A percentile compares a stretch with the other conserved stretches of the same genome.
Conservation (phyloP, 306 rosid genomes). For the Lathyrus oleraceus region DNA sequence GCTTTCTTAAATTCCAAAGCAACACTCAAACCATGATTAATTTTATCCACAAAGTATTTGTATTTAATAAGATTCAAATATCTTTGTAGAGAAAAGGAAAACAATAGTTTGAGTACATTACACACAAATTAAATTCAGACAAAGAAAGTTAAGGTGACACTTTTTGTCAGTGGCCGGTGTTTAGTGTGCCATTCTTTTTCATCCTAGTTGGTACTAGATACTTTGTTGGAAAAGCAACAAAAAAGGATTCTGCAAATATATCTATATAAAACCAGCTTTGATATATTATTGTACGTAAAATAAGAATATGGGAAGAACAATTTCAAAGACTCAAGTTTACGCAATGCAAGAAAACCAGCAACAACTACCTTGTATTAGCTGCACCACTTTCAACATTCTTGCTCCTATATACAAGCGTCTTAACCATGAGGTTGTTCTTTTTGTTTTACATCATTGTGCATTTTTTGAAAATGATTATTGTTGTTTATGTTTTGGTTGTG, state of each 20-base stretch:
- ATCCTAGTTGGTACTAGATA: not conserved
- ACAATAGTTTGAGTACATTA: too few species aligned
- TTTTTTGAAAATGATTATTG: not conserved
- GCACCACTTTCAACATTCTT: constrained; percentile 91
- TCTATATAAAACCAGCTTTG: not conserved
- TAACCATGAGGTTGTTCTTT: constrained; percentile 57
- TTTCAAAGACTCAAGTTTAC: constrained; percentile 62
- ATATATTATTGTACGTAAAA: not conserved
- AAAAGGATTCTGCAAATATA: not conserved
- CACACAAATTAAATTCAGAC: too few species aligned
- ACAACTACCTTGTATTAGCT: constrained; percentile 75
- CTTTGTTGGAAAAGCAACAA: not conserved
- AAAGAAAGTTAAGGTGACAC: too few species aligned
- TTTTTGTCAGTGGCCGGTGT: too few species aligned
- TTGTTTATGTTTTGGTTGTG: constrained; percentile 17
- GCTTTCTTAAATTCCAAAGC: too few species aligned
- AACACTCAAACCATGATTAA: too few species aligned
- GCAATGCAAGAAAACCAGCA: constrained; percentile 65
- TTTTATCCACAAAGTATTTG: too few species aligned
- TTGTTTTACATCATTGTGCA: not conserved
- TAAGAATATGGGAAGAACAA: constrained; percentile 59
- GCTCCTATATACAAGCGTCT: constrained; percentile 96
- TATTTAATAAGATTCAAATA: too few species aligned
- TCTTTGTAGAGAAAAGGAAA: too few species aligned
- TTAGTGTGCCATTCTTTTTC: not conserved